Percentiles rank a stretch among this genome's conserved stretches.
Evolutionary conservation across 768 basidiomycete genomes (phyloP).

Genomic region (Scleroderma citrinum): DNA sequence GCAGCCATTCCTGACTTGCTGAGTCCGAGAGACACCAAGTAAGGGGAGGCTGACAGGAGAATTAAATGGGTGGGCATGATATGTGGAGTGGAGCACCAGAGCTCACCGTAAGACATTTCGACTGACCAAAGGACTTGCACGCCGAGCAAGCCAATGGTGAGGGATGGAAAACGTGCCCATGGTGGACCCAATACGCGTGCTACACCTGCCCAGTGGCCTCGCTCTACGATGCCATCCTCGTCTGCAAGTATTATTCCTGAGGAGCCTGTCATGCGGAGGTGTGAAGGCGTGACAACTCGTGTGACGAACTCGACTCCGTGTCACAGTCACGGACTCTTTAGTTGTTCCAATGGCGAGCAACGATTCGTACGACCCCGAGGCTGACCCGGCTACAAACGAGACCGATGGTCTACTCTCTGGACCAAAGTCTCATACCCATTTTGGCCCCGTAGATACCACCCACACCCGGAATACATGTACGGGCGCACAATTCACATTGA

Average conservation of each 20-base stretch:
- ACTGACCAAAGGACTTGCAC: constrained; percentile 91
- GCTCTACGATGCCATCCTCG: constrained; percentile 33
- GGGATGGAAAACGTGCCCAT: constrained; percentile 59
- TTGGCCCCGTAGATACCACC: constrained; percentile 1
- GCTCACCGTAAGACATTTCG: constrained; percentile 82
- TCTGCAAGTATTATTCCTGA: constrained; percentile 40
- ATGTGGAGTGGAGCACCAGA: background rate
- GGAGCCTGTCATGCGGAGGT: constrained; percentile 48
- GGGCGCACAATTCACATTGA: constrained; percentile 7
- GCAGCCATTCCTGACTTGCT: constrained; percentile 83
- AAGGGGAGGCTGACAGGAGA: constrained; percentile 60
- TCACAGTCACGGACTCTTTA: no score
- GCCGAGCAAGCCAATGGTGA: constrained; percentile 78
- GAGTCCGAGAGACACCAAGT: constrained; percentile 82
- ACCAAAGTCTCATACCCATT: constrained; percentile 8
- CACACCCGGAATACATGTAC: constrained; percentile 12
- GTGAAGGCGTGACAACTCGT: no score
- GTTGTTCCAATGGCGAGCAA: no score
- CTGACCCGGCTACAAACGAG: constrained; percentile 14
- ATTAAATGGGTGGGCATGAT: background rate
- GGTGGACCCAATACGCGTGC: constrained; percentile 60
- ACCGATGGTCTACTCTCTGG: constrained; percentile 33
- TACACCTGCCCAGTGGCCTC: constrained; percentile 42
- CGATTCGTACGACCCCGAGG: background rate
- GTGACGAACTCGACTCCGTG: no score